phyloP scores from a whole-genome alignment of 164 flowering plant genomes.

The Litsea cubeba region DNA sequence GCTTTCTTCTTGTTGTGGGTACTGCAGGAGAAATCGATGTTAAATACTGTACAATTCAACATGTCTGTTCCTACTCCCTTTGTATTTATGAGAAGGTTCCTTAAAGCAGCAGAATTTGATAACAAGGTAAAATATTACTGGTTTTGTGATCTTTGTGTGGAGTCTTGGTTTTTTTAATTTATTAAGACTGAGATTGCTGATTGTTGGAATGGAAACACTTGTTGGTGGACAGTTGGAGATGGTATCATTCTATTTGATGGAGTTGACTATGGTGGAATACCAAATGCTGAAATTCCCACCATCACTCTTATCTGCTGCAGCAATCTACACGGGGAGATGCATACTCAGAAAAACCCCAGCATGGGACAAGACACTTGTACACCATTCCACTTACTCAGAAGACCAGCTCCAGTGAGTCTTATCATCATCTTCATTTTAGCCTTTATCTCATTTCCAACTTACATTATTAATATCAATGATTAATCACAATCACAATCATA shows the following conservation, averaged over 20 bases:
- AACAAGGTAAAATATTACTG: conserved; percentile 32
- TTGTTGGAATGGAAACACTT: neutral
- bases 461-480: too few species aligned
- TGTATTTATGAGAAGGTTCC: conserved; percentile 73
- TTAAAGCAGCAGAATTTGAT: conserved; percentile 72
- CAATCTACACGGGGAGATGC: conserved; percentile 68
- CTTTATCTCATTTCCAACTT: too few species aligned
- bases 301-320: conserved; percentile 72
- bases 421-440: too few species aligned
- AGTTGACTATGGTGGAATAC: conserved; percentile 69
- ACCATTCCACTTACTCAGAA: conserved; percentile 52
- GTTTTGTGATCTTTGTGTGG: neutral
- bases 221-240: conserved; percentile 54
- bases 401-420: conserved; percentile 50
- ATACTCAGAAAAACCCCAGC: conserved; percentile 34
- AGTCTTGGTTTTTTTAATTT: neutral
- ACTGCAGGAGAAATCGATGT: conserved; percentile 67
- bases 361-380: conserved; percentile 53
- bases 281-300: conserved; percentile 72
- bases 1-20: neutral
- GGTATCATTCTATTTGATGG: conserved; percentile 65
- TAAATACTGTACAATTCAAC: conserved; percentile 64
- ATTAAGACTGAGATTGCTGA: neutral
- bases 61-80: conserved; percentile 74
- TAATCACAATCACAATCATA: too few species aligned